Evolutionary conservation across 2,329 filamentous ascomycete species (phyloP).

Genomic region (Phyllosticta capitalensis): DNA sequence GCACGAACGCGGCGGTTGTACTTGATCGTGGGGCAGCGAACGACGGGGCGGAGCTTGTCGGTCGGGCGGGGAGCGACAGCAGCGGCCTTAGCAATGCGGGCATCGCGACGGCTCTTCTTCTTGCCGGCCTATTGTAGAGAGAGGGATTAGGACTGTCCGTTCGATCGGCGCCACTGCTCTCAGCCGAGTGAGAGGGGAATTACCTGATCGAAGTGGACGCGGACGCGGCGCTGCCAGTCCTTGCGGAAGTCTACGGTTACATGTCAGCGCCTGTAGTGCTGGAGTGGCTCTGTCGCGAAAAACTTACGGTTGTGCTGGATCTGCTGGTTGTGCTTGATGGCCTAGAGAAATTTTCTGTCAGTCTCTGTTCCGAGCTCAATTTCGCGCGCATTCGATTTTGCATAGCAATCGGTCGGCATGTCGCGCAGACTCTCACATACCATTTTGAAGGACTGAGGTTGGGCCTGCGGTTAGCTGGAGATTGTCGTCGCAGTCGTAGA

Average conservation of each 20-base stretch:
- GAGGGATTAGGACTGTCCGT: conserved; percentile 19
- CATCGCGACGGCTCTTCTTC: conserved; percentile 86
- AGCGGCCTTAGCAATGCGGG: conserved; percentile 89
- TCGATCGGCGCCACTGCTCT: conserved; percentile 42
- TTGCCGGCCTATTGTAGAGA: conserved; percentile 65
- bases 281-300: neutral
- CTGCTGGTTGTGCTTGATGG: conserved; percentile 99
- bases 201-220: conserved; percentile 99
- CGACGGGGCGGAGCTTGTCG: conserved; percentile 91
- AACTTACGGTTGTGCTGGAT: conserved; percentile 72
- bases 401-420: neutral
- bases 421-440: neutral
- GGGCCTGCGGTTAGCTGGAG: conserved; percentile 9
- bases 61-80: conserved; percentile 91
- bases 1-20: conserved; percentile 97
- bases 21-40: conserved; percentile 96
- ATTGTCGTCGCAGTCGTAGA: conserved; percentile 9
- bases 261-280: conserved; percentile 19
- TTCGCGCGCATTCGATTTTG: neutral
- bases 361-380: neutral
- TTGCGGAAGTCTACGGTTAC: conserved; percentile 78
- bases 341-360: conserved; percentile 33
- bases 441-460: conserved; percentile 10
- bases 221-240: conserved; percentile 99
- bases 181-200: conserved; percentile 42